Evolutionary conservation across 202 grass and related monocot species (phyloP), one percentile per base, ranked within the genome.

Genomic region (Hordeum pubiflorum): DNA sequence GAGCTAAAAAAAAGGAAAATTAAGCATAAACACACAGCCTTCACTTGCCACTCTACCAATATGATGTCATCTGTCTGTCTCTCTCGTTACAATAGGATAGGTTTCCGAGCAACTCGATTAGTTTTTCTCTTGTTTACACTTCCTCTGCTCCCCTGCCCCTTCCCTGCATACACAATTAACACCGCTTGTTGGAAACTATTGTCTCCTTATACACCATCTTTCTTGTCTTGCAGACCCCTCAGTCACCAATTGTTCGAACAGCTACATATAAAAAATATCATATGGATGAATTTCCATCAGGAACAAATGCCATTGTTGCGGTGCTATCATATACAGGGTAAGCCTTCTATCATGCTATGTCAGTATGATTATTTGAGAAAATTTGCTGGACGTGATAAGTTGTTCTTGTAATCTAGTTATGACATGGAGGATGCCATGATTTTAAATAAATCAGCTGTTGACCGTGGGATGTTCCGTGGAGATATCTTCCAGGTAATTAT

Each of bases 341-440:
- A 69, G 79, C 13, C 26, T 86, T 87, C 66, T 36, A 36, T 46
- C 39, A 52, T 66, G 18, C 34, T 75, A n/a, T 52, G 31, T 3
- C 37, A 68, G 50, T 62, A 62, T 61, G 58, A 24, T 44, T 76
- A 71, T 78, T 66, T 52, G 9, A 12, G 58, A 4, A 33, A 33
- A 20, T 32, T 52, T 66, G 17, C 7, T 81, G 69, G 9, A 67
- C 46, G 11, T 81, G 76, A 63, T 85, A 11, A 73, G 44, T 26
- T 43, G 9, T 34, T 82, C 58, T 80, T 76, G 63, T 57, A 32
- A 81, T 90, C 68, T 78, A 98, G 95, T 66, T 98, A 98, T 84
- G 95, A 98, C 81, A 98, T 98, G 95, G 95, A 98, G 82, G 95
- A 94, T 81, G 95, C 95, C 63, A 98, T 98, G 92, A 94, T 98